Percentiles rank a stretch among this genome's conserved stretches.
These are phyloP conservation scores for Apium graveolens DNA, from an alignment of 129 eudicot genomes.

Conservation along the genomic window DNA sequence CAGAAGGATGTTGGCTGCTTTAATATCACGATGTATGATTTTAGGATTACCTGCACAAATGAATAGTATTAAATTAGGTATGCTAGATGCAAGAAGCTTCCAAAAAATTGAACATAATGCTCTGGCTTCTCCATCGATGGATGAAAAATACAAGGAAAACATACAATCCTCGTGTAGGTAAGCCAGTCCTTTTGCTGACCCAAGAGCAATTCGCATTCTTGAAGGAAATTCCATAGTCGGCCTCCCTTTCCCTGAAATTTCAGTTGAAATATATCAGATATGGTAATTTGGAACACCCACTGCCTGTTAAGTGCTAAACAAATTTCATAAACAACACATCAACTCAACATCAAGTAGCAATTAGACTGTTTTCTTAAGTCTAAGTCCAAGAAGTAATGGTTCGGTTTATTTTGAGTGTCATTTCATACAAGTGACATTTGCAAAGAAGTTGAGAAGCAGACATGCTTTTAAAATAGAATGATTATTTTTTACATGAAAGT, in stretches of 20 bases:
- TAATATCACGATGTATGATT: conserved; percentile 92
- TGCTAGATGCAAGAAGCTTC: conserved; percentile 1
- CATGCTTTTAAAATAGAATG: background rate
- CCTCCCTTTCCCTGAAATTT: conserved; percentile 64
- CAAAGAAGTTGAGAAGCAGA: background rate
- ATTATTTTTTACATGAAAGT: background rate
- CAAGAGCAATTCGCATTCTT: conserved; percentile 82
- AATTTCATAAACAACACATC: background rate
- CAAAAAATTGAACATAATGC: background rate
- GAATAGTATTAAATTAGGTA: background rate
- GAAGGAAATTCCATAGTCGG: conserved; percentile 74
- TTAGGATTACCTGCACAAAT: conserved; percentile 81
- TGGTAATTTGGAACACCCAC: background rate
- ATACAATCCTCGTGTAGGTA: conserved; percentile 94
- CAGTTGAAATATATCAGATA: background rate
- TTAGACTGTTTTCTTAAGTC: background rate
- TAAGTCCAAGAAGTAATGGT: background rate
- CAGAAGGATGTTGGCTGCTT: conserved; percentile 83
- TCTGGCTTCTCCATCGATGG: background rate
- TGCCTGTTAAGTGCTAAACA: background rate
- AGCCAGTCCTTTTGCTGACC: conserved; percentile 91
- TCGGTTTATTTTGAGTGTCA: background rate
- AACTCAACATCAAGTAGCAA: background rate
- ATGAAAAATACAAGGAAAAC: conserved; percentile 14
- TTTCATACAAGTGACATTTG: background rate